Evolutionary conservation across 2,329 filamentous ascomycete species (phyloP).

Genomic region (Thelonectria blattea): DNA sequence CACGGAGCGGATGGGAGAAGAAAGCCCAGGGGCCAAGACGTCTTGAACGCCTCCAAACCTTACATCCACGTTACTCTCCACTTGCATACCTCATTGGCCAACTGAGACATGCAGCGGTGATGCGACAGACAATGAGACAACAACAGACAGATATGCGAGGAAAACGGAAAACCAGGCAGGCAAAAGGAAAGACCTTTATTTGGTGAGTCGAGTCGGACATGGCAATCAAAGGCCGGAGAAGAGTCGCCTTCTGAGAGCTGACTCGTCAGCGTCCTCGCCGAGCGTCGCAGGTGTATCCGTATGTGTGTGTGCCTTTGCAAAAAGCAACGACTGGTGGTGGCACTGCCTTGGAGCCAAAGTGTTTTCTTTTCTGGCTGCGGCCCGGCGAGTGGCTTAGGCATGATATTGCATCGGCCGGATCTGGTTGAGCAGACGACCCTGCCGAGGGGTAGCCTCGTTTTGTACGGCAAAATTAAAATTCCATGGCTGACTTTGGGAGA

Average conservation of each 20-base stretch:
- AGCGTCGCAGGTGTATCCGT: background rate
- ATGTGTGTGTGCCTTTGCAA: background rate
- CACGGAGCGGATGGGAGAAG: background rate
- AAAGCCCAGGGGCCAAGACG: background rate
- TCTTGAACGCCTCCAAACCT: slow-evolving; percentile 2
- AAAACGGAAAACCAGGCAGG: background rate
- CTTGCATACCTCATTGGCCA: background rate
- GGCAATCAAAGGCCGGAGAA: background rate
- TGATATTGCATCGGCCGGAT: background rate
- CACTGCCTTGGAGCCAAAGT: background rate
- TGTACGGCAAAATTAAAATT: background rate
- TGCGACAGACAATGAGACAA: background rate
- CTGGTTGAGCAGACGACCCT: background rate
- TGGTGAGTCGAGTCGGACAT: background rate
- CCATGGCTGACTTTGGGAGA: background rate
- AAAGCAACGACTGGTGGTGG: slow-evolving; percentile 7
- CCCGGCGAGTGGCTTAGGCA: background rate
- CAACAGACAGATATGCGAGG: background rate
- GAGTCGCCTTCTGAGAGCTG: background rate
- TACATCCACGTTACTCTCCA: background rate
- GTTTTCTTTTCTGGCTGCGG: background rate
- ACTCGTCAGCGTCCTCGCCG: background rate
- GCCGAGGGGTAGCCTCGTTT: background rate
- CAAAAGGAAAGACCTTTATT: background rate
- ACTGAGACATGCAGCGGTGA: background rate